Base-by-base conservation (phyloP, 306 rosid species). In the Vicia sativa region DNA sequence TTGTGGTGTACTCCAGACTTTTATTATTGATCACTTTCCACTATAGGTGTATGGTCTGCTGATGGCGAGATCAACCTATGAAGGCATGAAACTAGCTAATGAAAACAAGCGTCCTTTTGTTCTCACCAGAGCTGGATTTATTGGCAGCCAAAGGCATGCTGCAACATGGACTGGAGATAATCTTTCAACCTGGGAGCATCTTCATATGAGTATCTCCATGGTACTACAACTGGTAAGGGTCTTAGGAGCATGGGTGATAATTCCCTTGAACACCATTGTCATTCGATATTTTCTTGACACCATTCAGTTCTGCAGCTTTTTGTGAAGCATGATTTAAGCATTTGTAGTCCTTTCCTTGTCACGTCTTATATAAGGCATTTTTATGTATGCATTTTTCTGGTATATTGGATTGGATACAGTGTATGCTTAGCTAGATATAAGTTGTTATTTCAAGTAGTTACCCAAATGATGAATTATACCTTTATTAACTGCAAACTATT, bases 161-260 rank as follows among this genome's bases (percentile, higher is more conserved):
- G 95, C 98, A 72, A 92, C 95, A 12, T 89, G 96, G 96, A 92
- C 96, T 0, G 98, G 96, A 18, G 98, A 92, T 77, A 92, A 92
- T 82, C 85, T 87, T 81, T 89, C 98, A 41, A 89, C 70, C 71
- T 92, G 96, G 98, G 98, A 89, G 77, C 96, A 92, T 79, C 89
- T 92, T 45, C 96, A 89, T 81, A 92, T 92, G 98, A 92, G 98
- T 80, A 80, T 92, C 86, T 83, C 96, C 45, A 92, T 92, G 98
- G 87, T 83, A 61, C 89, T 92, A 81, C 96, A 92, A 78, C 75
- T 92, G 96, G 96, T 92, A 84, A 66, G 95, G 66, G 80, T 70
- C 29, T 74, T 58, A 4, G 16, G 48, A 45, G 54, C 52, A 64
- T 43, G 48, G 10, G 9, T 68, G 50, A 28, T 58, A 6, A 62